These are phyloP conservation scores for Stipa capillata DNA, from an alignment of 176 grass and related monocot species.

Conservation along the genomic window DNA sequence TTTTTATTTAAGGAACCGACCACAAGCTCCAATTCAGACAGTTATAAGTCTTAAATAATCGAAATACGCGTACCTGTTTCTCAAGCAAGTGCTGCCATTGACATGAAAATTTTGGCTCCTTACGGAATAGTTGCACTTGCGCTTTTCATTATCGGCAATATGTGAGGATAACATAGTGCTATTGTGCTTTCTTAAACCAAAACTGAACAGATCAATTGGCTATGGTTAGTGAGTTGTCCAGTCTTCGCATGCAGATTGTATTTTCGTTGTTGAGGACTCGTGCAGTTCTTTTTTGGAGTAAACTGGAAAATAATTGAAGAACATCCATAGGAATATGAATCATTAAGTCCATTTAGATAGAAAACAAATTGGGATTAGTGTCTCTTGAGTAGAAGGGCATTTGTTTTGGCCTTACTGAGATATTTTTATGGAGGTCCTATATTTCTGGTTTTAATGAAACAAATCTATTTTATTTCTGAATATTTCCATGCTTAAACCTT, in stretches of 20 bases:
- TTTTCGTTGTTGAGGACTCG: background rate
- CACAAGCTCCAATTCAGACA: background rate
- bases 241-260: no score
- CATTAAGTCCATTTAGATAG: background rate
- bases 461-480: background rate
- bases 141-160: background rate
- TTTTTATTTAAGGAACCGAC: no score
- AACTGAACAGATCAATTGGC: no score
- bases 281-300: background rate
- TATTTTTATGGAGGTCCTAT: background rate
- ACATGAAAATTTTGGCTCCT: background rate
- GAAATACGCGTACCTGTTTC: background rate
- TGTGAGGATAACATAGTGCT: no score
- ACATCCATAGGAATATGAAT: background rate
- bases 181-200: no score
- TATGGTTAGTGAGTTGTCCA: no score
- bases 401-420: no score
- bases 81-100: background rate
- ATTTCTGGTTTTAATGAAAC: background rate
- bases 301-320: background rate
- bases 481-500: slow-evolving; percentile 19
- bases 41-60: background rate
- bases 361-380: background rate
- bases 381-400: background rate
- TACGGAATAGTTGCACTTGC: background rate